phyloP scores from a whole-genome alignment of 495 filamentous ascomycete genomes.

The Halenospora varia region DNA sequence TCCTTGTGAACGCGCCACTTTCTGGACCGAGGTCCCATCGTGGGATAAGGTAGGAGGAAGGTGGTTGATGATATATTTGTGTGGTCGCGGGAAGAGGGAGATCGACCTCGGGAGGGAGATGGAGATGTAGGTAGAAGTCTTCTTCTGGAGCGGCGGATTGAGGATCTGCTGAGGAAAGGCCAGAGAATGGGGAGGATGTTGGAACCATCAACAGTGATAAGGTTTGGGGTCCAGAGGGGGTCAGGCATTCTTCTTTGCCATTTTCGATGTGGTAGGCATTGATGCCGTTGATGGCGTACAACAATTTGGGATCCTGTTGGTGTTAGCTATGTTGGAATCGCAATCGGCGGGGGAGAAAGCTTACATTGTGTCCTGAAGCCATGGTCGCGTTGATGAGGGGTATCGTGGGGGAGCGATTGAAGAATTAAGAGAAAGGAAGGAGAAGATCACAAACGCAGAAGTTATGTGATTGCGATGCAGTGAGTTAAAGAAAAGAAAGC shows the following conservation, averaged over 20 bases:
- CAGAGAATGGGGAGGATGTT: slow-evolving; percentile 68
- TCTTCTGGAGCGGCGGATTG: slow-evolving; percentile 65
- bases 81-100: slow-evolving; percentile 87
- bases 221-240: slow-evolving; percentile 80
- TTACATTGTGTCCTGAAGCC: slow-evolving; percentile 49
- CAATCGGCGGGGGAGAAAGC: slow-evolving; percentile 8
- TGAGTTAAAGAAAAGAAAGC: not conserved
- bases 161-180: slow-evolving; percentile 49
- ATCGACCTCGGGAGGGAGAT: slow-evolving; percentile 90
- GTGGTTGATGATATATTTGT: slow-evolving; percentile 91
- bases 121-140: slow-evolving; percentile 92
- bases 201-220: slow-evolving; percentile 92
- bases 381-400: slow-evolving; percentile 25
- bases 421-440: not conserved
- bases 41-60: slow-evolving; percentile 83
- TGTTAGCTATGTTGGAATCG: not conserved
- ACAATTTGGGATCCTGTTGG: slow-evolving; percentile 62
- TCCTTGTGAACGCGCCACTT: slow-evolving; percentile 81
- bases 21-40: slow-evolving; percentile 88
- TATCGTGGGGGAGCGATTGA: not conserved
- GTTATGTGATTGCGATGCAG: not conserved
- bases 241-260: slow-evolving; percentile 78
- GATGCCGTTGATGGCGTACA: slow-evolving; percentile 83
- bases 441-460: not conserved
- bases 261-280: slow-evolving; percentile 82